These are phyloP conservation scores for Coelastrella sp. DNA, from an alignment of 139 green algal species.

Conservation along the genomic window DNA sequence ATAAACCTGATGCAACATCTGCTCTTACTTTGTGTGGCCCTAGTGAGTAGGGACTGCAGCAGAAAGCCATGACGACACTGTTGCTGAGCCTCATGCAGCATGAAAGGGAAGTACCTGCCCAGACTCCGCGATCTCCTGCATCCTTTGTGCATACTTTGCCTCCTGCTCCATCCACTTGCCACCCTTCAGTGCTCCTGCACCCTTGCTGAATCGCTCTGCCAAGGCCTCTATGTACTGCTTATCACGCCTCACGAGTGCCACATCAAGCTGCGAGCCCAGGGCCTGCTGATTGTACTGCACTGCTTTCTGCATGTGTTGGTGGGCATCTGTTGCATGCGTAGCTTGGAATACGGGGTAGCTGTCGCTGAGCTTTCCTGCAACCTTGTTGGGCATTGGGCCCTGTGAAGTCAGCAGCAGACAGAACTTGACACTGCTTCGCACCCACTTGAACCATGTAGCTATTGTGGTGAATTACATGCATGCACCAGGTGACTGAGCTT, in stretches of 20 bases:
- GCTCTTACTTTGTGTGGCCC: too few relatives aligned
- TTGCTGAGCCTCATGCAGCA: too few relatives aligned
- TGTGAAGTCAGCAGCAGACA: background rate
- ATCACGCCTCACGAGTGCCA: background rate
- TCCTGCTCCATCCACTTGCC: constrained; percentile 9
- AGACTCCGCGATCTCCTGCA: constrained; percentile 9
- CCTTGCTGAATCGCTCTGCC: background rate
- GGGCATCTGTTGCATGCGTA: constrained; percentile 16
- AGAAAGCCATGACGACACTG: too few relatives aligned
- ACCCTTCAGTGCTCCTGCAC: constrained; percentile 8
- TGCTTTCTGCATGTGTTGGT: background rate
- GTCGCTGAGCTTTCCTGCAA: constrained; percentile 5
- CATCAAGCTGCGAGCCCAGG: background rate
- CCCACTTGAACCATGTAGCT: too few relatives aligned
- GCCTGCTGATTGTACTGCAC: constrained; percentile 8
- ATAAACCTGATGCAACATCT: too few relatives aligned
- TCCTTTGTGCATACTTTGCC: constrained; percentile 6
- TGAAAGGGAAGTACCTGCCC: too few relatives aligned
- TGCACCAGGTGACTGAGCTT: too few relatives aligned
- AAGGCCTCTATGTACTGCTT: background rate
- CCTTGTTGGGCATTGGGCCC: constrained; percentile 42
- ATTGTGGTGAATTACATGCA: too few relatives aligned
- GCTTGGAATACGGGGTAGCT: background rate
- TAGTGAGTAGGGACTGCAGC: too few relatives aligned
- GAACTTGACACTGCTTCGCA: background rate